These are phyloP conservation scores for Neofusicoccum sp. DNA, from an alignment of 2,329 filamentous ascomycete species.

Conservation along the genomic window DNA sequence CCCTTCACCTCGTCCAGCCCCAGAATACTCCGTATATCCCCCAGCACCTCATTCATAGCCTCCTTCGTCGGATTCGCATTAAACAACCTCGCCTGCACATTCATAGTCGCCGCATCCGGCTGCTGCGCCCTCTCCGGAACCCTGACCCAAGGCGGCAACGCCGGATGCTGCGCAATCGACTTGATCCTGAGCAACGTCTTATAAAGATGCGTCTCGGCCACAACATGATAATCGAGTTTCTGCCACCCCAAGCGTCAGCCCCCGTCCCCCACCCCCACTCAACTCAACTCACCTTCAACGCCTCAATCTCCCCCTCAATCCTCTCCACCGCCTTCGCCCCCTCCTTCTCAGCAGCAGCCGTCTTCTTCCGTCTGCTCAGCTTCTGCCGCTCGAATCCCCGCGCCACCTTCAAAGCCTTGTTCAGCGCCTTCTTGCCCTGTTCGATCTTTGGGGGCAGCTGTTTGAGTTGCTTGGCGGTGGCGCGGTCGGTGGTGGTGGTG, in stretches of 20 bases:
- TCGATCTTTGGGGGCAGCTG: conserved; percentile 44
- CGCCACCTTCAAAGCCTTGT: conserved; percentile 66
- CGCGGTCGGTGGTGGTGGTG: conserved; percentile 17
- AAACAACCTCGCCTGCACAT: conserved; percentile 59
- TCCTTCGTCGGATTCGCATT: conserved; percentile 60
- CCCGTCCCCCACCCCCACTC: neutral
- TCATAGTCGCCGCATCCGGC: conserved; percentile 49
- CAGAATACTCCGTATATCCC: conserved; percentile 42
- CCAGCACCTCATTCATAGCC: conserved; percentile 48
- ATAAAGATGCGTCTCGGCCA: conserved; percentile 55
- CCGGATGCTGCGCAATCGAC: conserved; percentile 51
- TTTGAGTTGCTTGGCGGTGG: neutral
- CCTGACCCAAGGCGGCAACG: conserved; percentile 43
- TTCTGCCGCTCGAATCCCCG: conserved; percentile 80
- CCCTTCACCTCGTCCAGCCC: conserved; percentile 24
- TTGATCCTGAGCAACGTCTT: conserved; percentile 59
- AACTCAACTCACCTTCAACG: conserved; percentile 49
- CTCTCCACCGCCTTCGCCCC: conserved; percentile 55
- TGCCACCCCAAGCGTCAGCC: conserved; percentile 25
- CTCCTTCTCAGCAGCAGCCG: conserved; percentile 35
- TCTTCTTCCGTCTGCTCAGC: conserved; percentile 61
- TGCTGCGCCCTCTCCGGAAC: conserved; percentile 34
- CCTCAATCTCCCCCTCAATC: conserved; percentile 61
- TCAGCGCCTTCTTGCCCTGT: conserved; percentile 59
- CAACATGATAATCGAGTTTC: conserved; percentile 50